Conservation (phyloP, 116 monocot species). For the Trichopus zeylanicus region DNA sequence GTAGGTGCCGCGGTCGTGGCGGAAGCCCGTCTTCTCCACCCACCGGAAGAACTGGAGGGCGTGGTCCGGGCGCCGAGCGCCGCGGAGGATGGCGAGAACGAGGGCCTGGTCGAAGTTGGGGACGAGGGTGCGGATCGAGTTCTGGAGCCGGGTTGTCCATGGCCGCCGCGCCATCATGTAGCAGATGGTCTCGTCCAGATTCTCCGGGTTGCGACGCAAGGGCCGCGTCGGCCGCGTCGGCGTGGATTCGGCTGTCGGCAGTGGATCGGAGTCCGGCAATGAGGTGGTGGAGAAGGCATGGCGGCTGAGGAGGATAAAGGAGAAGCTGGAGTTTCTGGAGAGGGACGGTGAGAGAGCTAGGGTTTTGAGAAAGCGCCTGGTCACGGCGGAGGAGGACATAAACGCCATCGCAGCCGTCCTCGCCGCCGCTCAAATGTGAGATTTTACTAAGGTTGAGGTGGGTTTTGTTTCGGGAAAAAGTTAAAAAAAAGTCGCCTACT, state of each 20-base stretch:
- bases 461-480: no score
- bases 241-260: not conserved
- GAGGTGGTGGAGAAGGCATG: not conserved
- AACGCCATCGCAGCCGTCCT: no score
- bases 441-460: no score
- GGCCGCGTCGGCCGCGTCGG: not conserved
- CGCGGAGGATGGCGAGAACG: slow-evolving; percentile 53
- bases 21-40: slow-evolving; percentile 87
- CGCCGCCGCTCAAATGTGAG: no score
- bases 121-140: slow-evolving; percentile 58
- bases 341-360: not conserved
- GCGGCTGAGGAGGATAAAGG: not conserved
- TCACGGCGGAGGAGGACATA: no score
- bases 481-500: no score
- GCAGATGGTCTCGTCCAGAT: slow-evolving; percentile 45
- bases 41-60: slow-evolving; percentile 88
- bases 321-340: not conserved
- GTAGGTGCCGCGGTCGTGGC: slow-evolving; percentile 52
- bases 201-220: slow-evolving; percentile 3
- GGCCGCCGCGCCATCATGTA: slow-evolving; percentile 67
- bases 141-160: slow-evolving; percentile 95
- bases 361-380: not conserved
- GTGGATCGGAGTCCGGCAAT: not conserved
- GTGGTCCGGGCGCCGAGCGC: slow-evolving; percentile 29
- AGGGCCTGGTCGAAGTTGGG: slow-evolving; percentile 42